Evolutionary conservation across 208 protist species (phyloP), one percentile per base, ranked within the genome.

Genomic region (Herpetomonas muscarum): DNA sequence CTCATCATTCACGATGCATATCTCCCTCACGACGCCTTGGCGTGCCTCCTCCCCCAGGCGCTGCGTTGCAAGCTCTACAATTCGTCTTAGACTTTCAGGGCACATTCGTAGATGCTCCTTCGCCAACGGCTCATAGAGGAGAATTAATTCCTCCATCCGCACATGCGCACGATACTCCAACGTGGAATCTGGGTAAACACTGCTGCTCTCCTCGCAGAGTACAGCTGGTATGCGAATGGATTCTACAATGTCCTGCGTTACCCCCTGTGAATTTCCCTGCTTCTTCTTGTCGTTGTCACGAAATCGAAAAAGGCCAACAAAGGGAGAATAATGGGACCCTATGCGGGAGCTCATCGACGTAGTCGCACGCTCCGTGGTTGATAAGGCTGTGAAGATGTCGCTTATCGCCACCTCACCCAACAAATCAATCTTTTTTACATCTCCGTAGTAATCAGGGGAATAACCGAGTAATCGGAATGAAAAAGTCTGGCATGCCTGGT

Each of bases 281-380:
- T 17, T 69, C 29, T 41, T 41, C 22, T 9, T 13, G 30, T 56
- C 56, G n/a, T 55, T 61, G 17, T 65, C 55, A 44, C 45, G 29
- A 50, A 82, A 84, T 10, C 62, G 39, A 77, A 93, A 96, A 19
- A 73, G 56, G 5, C 85, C 89, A 3, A 92, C 84, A 49, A 79
- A 74, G 15, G 78, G 82, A 1, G 89, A 96, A 70, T 90, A 92
- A 66, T 96, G 85, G n/a, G 76, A 78, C 10, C 84, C 89, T 42
- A 96, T 93, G 32, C 89, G 68, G 19, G 74, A 76, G 59, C 77
- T 92, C 26, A 67, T 65, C 0, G 81, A 81, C 25, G 63, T 56
- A 3, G 55, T 54, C 37, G 50, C 19, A 53, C 54, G 25, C 19
- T 74, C 45, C 21, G 37, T 66, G 30, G 49, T 60, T 52, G 69